Percentiles rank a stretch among this genome's conserved stretches.
Conservation (phyloP, 257 asterid species). For the Plantago elongata region DNA sequence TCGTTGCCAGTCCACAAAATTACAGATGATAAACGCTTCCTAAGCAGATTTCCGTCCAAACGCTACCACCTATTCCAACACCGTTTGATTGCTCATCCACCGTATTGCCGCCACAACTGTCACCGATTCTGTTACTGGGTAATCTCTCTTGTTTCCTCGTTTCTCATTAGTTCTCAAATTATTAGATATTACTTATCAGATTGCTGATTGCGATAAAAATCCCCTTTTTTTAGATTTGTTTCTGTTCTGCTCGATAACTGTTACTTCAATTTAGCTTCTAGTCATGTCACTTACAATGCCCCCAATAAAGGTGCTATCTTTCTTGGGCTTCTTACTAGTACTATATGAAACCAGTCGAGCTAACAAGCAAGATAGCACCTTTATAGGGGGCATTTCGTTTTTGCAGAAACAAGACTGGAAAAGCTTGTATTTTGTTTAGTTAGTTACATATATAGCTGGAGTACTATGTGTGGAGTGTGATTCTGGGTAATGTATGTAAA, state of each 20-base stretch:
- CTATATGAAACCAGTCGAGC: not conserved
- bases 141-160: conserved; percentile 4
- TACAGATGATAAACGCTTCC: not conserved
- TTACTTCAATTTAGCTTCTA: too few relatives aligned
- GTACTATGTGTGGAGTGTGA: too few relatives aligned
- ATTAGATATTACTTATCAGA: not conserved
- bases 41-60: not conserved
- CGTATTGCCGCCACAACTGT: conserved; percentile 9
- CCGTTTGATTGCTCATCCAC: not conserved
- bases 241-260: too few relatives aligned
- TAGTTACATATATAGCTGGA: too few relatives aligned
- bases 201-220: conserved; percentile 6
- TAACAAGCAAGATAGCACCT: not conserved
- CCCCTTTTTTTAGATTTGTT: not conserved
- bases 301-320: too few relatives aligned
- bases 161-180: not conserved
- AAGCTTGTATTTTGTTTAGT: too few relatives aligned
- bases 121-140: conserved; percentile 21
- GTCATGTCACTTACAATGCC: too few relatives aligned
- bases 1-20: not conserved
- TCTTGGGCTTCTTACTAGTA: too few relatives aligned
- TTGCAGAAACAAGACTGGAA: too few relatives aligned
- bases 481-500: not conserved
- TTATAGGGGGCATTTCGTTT: not conserved
- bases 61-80: not conserved